These are phyloP conservation scores for Pseudozyma thailandica DNA, from an alignment of 1,284 basidiomycete species.

Conservation along the genomic window DNA sequence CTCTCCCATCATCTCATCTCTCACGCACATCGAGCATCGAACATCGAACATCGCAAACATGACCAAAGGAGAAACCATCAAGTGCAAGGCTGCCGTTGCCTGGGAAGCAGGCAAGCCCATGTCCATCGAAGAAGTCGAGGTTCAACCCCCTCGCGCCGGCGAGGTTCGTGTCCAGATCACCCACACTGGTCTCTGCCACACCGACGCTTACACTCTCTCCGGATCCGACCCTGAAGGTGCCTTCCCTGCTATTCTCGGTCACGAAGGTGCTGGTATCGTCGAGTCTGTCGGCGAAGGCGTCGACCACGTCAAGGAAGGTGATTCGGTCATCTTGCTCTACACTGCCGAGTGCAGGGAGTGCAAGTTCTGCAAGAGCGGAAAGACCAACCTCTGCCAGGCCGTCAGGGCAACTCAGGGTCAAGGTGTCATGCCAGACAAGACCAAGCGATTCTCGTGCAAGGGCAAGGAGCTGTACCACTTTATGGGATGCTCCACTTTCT, in stretches of 20 bases:
- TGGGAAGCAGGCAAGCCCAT: conserved; percentile 93
- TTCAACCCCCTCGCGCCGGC: conserved; percentile 85
- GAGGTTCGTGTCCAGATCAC: conserved; percentile 95
- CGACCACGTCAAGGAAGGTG: conserved; percentile 79
- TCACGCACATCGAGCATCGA: background rate
- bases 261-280: conserved; percentile 72
- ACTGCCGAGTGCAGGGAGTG: conserved; percentile 66
- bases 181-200: conserved; percentile 96
- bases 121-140: conserved; percentile 89
- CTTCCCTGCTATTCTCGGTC: conserved; percentile 88
- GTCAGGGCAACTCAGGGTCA: conserved; percentile 94
- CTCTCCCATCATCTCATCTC: background rate
- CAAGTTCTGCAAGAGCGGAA: conserved; percentile 94
- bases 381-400: conserved; percentile 79
- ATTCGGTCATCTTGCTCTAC: conserved; percentile 78
- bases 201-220: conserved; percentile 95
- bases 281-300: conserved; percentile 95
- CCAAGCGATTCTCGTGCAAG: conserved; percentile 88
- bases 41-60: conserved; percentile 6
- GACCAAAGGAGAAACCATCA: conserved; percentile 61
- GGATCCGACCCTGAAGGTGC: conserved; percentile 95
- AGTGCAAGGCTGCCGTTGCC: conserved; percentile 81
- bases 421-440: conserved; percentile 93
- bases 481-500: conserved; percentile 98
- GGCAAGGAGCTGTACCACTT: conserved; percentile 92